Evolutionary conservation across 108 stramenopile species (phyloP), one percentile per base, ranked within the genome.

Genomic region (Pseudonitzschia multistriata): DNA sequence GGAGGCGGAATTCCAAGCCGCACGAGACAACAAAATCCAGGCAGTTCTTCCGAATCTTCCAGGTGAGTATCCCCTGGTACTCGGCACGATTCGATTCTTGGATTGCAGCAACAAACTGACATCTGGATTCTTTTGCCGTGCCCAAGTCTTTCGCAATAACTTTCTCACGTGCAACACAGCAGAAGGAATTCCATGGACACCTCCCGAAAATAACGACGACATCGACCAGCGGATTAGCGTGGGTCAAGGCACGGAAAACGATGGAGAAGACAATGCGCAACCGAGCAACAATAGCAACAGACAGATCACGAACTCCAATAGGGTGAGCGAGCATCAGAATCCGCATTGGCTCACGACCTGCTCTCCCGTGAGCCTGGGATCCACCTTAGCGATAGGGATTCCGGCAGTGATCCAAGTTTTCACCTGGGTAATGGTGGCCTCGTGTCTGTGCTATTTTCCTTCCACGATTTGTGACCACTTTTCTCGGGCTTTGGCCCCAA

Each of bases 281-380:
- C 22, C 50, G 21, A 53, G 3, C 5, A 53, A 53, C 52, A 53
- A 53, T n/a, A n/a, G n/a, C 5, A 13, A 53, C 52, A 53, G 24
- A 31, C n/a, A 22, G 24, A 53, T 25, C 19, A n/a, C n/a, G n/a
- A n/a, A n/a, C n/a, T 4, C 3, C 42, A 45, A 45, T 17, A 17
- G 17, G 8, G 11, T 13, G 7, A 45, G 2, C 8, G 5, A 4
- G 42, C 25, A 8, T 15, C 25, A 59, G 35, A 35, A n/a, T 27
- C 57, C 70, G 2, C 70, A 67, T 52, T 67, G n/a, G 5, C 24
- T 31, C 25, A 14, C 10, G 11, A 45, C 29, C 31, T 78, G 66
- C 33, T 47, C 24, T 40, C 77, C 77, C 28, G 25, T 78, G 1
- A 5, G 11, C 4, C 50, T 53, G 28, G 3, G 49, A 21, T 14